A percentile compares a stretch with the other conserved stretches of the same genome.
phyloP scores from a whole-genome alignment of 2,329 filamentous ascomycete genomes.

The Rhytidhysteron rufulum region DNA sequence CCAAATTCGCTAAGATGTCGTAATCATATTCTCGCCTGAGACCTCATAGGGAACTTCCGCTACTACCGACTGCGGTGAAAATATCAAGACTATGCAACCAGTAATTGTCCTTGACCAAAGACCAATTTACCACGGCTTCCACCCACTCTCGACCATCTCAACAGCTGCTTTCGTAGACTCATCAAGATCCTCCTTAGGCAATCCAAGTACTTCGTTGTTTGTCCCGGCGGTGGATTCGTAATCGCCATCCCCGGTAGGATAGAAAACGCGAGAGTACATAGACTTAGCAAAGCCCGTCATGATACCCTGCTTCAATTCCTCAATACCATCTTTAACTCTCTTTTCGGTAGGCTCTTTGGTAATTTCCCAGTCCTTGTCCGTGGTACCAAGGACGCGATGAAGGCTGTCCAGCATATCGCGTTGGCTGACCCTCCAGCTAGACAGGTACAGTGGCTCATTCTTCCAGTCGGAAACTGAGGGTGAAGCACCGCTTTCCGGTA shows the following conservation, averaged over 20 bases:
- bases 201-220: constrained; percentile 53
- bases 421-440: constrained; percentile 58
- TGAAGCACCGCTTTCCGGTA: constrained; percentile 15
- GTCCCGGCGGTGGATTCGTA: constrained; percentile 31
- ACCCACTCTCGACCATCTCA: constrained; percentile 38
- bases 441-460: constrained; percentile 51
- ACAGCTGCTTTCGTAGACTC: constrained; percentile 51
- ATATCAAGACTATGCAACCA: too few relatives aligned
- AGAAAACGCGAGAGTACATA: constrained; percentile 57
- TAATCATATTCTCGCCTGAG: too few relatives aligned
- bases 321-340: constrained; percentile 48
- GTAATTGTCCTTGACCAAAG: too few relatives aligned
- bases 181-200: constrained; percentile 59
- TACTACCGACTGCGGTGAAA: too few relatives aligned
- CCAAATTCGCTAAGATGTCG: too few relatives aligned
- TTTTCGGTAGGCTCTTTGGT: constrained; percentile 43
- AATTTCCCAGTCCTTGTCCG: constrained; percentile 59
- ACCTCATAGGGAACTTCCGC: too few relatives aligned
- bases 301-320: constrained; percentile 38
- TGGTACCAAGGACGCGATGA: constrained; percentile 55
- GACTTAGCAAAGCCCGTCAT: constrained; percentile 44
- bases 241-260: constrained; percentile 22
- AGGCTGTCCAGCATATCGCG: constrained; percentile 62
- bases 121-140: too few relatives aligned
- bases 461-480: constrained; percentile 39